Conservation (phyloP, 768 basidiomycete species). For the Cystoderma amianthinum region DNA sequence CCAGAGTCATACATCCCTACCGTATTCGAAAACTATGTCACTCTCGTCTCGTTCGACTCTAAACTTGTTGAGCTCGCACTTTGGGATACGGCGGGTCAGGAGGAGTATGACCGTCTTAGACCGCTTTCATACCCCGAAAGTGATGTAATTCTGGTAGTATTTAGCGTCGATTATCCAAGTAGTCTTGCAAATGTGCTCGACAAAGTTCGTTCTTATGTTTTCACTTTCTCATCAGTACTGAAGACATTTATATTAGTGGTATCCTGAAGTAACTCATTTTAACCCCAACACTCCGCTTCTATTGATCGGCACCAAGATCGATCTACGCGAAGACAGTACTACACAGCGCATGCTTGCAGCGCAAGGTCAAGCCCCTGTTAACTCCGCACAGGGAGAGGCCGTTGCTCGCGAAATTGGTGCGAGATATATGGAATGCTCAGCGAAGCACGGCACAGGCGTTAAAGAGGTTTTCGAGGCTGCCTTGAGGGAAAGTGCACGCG, state of each 20-base stretch:
- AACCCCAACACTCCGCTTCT: constrained; percentile 86
- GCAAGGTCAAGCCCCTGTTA: constrained; percentile 80
- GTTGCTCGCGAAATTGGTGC: constrained; percentile 94
- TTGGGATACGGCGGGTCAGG: constrained; percentile 97
- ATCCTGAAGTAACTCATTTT: constrained; percentile 88
- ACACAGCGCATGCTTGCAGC: constrained; percentile 86
- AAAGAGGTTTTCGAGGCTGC: constrained; percentile 90
- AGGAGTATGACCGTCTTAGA: constrained; percentile 89
- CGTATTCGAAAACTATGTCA: constrained; percentile 93
- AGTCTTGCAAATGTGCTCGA: constrained; percentile 88
- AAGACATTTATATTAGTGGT: constrained; percentile 54
- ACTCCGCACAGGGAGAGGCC: constrained; percentile 72
- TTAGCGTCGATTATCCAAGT: constrained; percentile 89
- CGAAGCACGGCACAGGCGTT: constrained; percentile 86
- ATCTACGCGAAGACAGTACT: constrained; percentile 80
- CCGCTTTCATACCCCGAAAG: constrained; percentile 85
- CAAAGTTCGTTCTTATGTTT: constrained; percentile 45
- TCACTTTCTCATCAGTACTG: constrained; percentile 1
- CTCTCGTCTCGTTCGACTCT: constrained; percentile 78
- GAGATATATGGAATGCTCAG: constrained; percentile 88
- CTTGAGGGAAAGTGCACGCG: constrained; percentile 81
- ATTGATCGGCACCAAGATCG: constrained; percentile 90
- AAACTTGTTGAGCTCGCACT: constrained; percentile 93
- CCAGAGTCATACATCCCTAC: constrained; percentile 95
- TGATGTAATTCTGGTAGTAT: constrained; percentile 90